Evolutionary conservation across 176 grass and related monocot species (phyloP).

Genomic region (Tuctoria greenei): DNA sequence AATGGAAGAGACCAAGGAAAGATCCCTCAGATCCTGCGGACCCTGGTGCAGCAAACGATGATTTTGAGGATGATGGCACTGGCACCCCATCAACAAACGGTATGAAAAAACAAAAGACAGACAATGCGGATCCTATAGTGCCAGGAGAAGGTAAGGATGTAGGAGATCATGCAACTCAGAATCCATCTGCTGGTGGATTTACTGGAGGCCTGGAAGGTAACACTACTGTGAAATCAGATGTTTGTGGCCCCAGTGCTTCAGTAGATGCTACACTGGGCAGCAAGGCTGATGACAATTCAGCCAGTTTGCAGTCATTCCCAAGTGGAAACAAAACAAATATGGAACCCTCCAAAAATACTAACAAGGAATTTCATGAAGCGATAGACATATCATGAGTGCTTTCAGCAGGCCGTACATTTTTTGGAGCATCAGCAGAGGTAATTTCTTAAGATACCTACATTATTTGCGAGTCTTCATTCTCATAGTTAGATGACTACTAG

Average conservation of each 20-base stretch:
- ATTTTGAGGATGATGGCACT: constrained; percentile 55
- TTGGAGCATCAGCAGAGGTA: constrained; percentile 42
- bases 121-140: constrained; percentile 37
- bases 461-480: not conserved
- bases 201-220: constrained; percentile 33
- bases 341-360: constrained; percentile 54
- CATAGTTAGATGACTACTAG: constrained; percentile 10
- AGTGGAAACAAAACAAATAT: constrained; percentile 36
- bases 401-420: constrained; percentile 4
- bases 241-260: constrained; percentile 25
- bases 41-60: constrained; percentile 40
- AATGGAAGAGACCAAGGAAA: constrained; percentile 97
- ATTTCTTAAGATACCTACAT: constrained; percentile 26
- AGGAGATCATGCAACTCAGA: constrained; percentile 34
- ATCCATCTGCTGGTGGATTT: constrained; percentile 36
- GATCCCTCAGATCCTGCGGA: constrained; percentile 67
- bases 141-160: constrained; percentile 52
- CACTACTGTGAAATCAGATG: constrained; percentile 28
- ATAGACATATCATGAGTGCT: constrained; percentile 46
- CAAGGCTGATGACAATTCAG: constrained; percentile 28
- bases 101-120: constrained; percentile 43
- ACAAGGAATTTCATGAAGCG: constrained; percentile 52
- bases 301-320: constrained; percentile 33
- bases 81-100: constrained; percentile 39
- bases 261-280: constrained; percentile 27